These are phyloP conservation scores for Lichtheimia ornata DNA, from an alignment of 371 early-diverging fungal genomes.

Conservation along the genomic window DNA sequence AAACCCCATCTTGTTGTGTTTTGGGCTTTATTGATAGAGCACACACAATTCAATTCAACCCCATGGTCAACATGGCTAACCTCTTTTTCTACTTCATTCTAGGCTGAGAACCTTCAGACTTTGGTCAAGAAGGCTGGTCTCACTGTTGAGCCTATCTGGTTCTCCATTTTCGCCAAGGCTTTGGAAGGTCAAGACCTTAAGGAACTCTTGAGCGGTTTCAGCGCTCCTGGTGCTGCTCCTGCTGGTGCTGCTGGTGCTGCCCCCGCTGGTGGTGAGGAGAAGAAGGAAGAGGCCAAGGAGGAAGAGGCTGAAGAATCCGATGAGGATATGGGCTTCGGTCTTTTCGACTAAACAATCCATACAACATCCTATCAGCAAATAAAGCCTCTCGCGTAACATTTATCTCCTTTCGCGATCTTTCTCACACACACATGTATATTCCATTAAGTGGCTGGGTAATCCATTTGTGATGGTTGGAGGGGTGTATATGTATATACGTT, in stretches of 20 bases:
- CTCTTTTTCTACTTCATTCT: slow-evolving; percentile 7
- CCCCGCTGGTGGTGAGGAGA: slow-evolving; percentile 55
- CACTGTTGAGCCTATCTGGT: slow-evolving; percentile 95
- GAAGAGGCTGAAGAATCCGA: slow-evolving; percentile 90
- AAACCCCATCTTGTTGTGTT: background rate
- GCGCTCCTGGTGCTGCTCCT: slow-evolving; percentile 54
- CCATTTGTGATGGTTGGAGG: too few species aligned
- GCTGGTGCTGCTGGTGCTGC: slow-evolving; percentile 63
- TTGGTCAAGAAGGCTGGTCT: slow-evolving; percentile 92
- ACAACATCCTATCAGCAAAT: too few species aligned
- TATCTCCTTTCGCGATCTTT: too few species aligned
- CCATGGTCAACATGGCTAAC: background rate
- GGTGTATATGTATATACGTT: too few species aligned
- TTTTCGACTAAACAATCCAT: slow-evolving; percentile 73
- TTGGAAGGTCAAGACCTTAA: slow-evolving; percentile 92
- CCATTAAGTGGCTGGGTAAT: too few species aligned
- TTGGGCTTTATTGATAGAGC: background rate
- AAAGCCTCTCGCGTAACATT: too few species aligned
- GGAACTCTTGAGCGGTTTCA: slow-evolving; percentile 90
- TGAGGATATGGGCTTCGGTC: slow-evolving; percentile 85
- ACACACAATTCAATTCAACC: background rate
- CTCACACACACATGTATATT: too few species aligned
- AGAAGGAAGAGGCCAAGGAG: slow-evolving; percentile 74
- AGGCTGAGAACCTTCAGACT: slow-evolving; percentile 94
- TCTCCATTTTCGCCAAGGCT: slow-evolving; percentile 97